A percentile compares a stretch with the other conserved stretches of the same genome.
Evolutionary conservation across 441 rosid genomes (phyloP).

Genomic region (Gossypium armourianum): DNA sequence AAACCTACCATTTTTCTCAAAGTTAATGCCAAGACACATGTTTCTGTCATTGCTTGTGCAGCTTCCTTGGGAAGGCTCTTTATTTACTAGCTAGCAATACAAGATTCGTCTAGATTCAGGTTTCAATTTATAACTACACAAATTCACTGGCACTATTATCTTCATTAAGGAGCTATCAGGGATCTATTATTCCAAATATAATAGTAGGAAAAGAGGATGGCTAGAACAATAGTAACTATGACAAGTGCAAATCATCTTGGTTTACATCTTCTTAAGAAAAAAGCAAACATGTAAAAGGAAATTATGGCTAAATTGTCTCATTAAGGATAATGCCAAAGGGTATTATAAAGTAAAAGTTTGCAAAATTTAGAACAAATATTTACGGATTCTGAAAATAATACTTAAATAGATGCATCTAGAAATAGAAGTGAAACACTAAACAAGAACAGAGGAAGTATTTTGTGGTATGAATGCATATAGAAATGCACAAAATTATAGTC

Average conservation of each 20-base stretch:
- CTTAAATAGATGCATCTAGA: not conserved
- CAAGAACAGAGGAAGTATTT: not conserved
- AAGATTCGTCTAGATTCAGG: not conserved
- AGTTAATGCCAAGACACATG: not conserved
- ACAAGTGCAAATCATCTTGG: not conserved
- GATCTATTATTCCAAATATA: not conserved
- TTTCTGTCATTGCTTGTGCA: not conserved
- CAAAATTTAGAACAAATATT: not conserved
- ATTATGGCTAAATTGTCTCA: not conserved
- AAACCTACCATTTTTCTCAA: not conserved
- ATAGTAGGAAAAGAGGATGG: not conserved
- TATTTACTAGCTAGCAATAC: not conserved
- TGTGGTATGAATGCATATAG: not conserved
- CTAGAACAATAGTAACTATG: not conserved
- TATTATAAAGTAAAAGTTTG: not conserved
- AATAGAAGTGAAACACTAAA: not conserved
- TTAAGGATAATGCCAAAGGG: not conserved
- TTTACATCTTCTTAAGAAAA: not conserved
- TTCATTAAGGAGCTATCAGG: not conserved
- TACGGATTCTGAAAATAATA: not conserved
- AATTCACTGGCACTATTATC: not conserved
- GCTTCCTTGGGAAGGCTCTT: not conserved
- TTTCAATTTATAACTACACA: not conserved
- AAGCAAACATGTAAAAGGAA: not conserved
- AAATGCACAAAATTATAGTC: not conserved